These are phyloP conservation scores for Bretschneidera sinensis DNA, from an alignment of 345 rosid species.

Conservation along the genomic window DNA sequence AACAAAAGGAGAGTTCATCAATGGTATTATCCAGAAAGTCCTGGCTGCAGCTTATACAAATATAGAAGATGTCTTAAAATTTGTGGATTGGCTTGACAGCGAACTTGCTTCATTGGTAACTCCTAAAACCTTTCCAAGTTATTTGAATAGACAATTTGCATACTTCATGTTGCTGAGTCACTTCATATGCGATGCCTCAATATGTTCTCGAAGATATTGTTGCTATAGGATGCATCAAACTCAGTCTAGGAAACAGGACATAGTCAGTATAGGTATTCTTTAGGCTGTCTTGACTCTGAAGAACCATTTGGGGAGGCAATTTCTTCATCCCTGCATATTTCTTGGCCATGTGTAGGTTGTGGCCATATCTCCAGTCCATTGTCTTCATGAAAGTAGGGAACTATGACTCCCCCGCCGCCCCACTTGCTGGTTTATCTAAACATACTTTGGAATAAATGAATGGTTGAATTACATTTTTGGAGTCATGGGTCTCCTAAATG, in stretches of 20 bases:
- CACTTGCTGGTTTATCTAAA: background rate
- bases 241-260: too few relatives aligned
- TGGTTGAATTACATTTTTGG: background rate
- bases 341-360: background rate
- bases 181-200: background rate
- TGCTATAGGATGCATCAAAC: too few relatives aligned
- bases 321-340: background rate
- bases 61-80: slow-evolving; percentile 69
- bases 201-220: background rate
- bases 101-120: slow-evolving; percentile 74
- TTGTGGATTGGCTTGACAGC: slow-evolving; percentile 76
- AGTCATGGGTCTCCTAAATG: background rate
- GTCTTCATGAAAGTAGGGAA: background rate
- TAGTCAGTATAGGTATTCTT: too few relatives aligned
- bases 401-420: background rate
- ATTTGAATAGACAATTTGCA: too few relatives aligned
- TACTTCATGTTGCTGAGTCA: background rate
- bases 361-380: background rate
- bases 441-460: background rate
- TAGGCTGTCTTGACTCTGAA: too few relatives aligned
- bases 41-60: slow-evolving; percentile 54
- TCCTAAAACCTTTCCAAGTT: slow-evolving; percentile 18
- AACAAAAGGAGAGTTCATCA: slow-evolving; percentile 76
- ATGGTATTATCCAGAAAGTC: slow-evolving; percentile 65
- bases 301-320: background rate